Percentiles rank a stretch among this genome's conserved stretches.
Evolutionary conservation across 2,329 filamentous ascomycete genomes (phyloP).

Genomic region (Beauveria sp.): DNA sequence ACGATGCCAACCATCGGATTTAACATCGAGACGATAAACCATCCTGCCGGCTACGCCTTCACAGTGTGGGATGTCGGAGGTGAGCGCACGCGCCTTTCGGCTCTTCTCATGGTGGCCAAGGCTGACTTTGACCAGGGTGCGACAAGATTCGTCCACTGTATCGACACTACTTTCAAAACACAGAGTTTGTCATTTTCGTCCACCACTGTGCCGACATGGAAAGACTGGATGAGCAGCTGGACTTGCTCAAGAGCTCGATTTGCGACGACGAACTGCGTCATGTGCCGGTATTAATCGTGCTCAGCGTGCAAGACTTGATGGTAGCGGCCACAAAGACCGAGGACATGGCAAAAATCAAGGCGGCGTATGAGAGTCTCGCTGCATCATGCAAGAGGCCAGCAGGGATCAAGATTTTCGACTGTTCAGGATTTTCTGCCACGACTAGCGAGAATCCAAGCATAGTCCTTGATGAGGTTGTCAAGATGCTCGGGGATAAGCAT

Average conservation of each 20-base stretch:
- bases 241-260: constrained; percentile 20
- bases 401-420: constrained; percentile 17
- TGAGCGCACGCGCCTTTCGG: constrained; percentile 1
- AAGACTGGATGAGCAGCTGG: constrained; percentile 19
- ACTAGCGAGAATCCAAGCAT: neutral
- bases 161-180: constrained; percentile 19
- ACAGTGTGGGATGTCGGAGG: constrained; percentile 24
- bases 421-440: constrained; percentile 18
- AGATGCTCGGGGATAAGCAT: constrained; percentile 15
- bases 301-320: constrained; percentile 27
- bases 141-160: constrained; percentile 22
- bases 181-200: constrained; percentile 22
- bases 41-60: constrained; percentile 15
- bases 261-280: constrained; percentile 15
- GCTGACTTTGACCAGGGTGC: constrained; percentile 15
- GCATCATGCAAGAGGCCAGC: constrained; percentile 9
- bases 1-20: constrained; percentile 94
- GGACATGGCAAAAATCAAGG: constrained; percentile 10
- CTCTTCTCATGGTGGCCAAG: neutral
- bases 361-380: neutral
- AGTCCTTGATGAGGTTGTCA: constrained; percentile 10
- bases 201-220: constrained; percentile 20
- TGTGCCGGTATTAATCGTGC: constrained; percentile 20
- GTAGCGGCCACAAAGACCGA: constrained; percentile 14
- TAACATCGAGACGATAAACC: constrained; percentile 73